Base-by-base conservation (phyloP, 257 asterid genomes). In the Solanum neorickii region DNA sequence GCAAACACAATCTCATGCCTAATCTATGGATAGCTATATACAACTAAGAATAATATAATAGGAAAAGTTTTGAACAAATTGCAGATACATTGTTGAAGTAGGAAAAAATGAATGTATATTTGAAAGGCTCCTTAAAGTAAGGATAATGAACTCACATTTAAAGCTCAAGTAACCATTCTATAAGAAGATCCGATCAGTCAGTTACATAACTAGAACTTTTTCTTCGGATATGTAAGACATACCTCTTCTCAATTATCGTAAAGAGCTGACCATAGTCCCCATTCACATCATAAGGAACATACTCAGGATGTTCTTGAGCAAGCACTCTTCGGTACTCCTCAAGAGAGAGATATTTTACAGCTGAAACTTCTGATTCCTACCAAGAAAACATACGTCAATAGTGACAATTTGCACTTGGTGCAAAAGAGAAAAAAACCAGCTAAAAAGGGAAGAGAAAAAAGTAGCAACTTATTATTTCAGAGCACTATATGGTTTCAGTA, bases 351-450 rank as follows among this genome's bases (percentile, higher is more conserved):
- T 96, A 97, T 90, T 97, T 97, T 76, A 97, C 99, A 66, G 98
- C 98, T 88, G 99, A 95, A 89, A 97, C 99, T 91, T 97, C 99
- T 86, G 98, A 96, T 91, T 97, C 99, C 99, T 97, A 89, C 92
- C 86, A 91, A 78, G 91, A 86, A 87, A 74, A 15, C 86, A 75
- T 80, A 29, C 56, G 59, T 69, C 42, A 86, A 86, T 23, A 52
- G 41, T 84, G 86, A 91, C 33, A 59, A 75, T 83, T 87, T 68
- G 86, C 88, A 86, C 75, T 83, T 85, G n/a, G 59, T 47, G 37
- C 83, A 78, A 84, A 35, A 88, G 86, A 86, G 70, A 27, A 59
- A 59, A 69, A 82, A 77, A n/a, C 5, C 47, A 80, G 42, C 27
- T 80, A 5, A 46, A 47, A 29, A 20, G 27, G 14, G 68, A 46